Base-by-base conservation (phyloP, 768 basidiomycete species). In the Rhizopogon sp. region DNA sequence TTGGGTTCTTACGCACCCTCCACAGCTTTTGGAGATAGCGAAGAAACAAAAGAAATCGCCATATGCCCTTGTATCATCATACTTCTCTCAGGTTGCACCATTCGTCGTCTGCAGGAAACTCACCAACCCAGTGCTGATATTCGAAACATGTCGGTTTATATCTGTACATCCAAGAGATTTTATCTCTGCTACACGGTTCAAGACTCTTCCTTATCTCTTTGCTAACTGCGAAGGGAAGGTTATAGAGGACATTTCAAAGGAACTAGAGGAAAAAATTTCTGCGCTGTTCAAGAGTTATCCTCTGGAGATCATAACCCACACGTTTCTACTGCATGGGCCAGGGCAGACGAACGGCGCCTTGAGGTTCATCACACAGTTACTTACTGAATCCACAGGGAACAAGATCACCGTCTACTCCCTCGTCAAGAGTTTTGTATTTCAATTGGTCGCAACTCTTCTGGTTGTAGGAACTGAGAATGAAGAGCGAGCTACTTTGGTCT, bases 401-500 rank as follows among this genome's bases (percentile, higher is more conserved):
- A 71, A 75, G 25, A 73, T 77, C 39, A 68, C 72, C 39, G 64
- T 81, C 10, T 72, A 72, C 49, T 77, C 74, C 51, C 70, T 88
- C 62, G 78, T 94, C 43, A 81, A 80, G 45, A 85, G 84, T 56
- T 86, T 81, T 56, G 71, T 87, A 31, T 79, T 90, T 1, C 78
- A 84, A 3, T 72, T 96, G 28, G 74, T 96, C 11, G 83, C 85
- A 5, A 83, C 87, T 56, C 72, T 98, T 17, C 77, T 93, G 37
- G 79, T 79, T 10, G 74, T 97, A 64, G 95, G 93, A 3, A 82
- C 93, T 59, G 81, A 85, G 51, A 78, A 84, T 49, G 63, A 66
- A 0, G 69, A 67, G 4, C 69, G 74, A 5, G 74, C 74, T 3
- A 68, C 75, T 33, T 67, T 72, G 62, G 86, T 85, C 63, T 57